Conservation (phyloP, 1,139 yeast genomes). For the Eremothecium cymbalariae region DNA sequence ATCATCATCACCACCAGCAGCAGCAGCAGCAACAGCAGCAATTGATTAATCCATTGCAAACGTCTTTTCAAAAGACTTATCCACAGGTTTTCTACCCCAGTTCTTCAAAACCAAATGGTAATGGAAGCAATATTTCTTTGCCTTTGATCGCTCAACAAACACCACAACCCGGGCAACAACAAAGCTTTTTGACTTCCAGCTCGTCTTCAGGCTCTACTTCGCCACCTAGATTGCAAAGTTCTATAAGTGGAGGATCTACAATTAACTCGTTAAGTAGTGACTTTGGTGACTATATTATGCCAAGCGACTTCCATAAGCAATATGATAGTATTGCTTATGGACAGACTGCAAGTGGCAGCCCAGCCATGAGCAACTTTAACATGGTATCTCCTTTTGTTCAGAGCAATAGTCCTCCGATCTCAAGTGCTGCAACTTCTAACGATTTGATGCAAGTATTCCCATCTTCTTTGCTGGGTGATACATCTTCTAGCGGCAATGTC, state of each 20-base stretch:
- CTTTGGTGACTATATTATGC: slow-evolving; percentile 13
- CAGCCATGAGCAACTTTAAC: slow-evolving; percentile 7
- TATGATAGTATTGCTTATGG: slow-evolving; percentile 8
- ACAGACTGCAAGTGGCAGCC: slow-evolving; percentile 8
- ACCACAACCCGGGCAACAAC: slow-evolving; percentile 9
- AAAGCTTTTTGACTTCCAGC: slow-evolving; percentile 14
- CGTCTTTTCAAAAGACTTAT: slow-evolving; percentile 12
- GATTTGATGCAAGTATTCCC: slow-evolving; percentile 11
- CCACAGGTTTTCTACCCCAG: slow-evolving; percentile 22
- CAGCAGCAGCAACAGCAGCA: slow-evolving; percentile 9
- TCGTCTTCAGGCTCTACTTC: slow-evolving; percentile 19
- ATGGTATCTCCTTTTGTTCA: slow-evolving; percentile 4
- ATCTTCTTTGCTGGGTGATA: slow-evolving; percentile 9
- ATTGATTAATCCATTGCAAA: slow-evolving; percentile 5
- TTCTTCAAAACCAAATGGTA: slow-evolving; percentile 12
- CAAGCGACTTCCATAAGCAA: slow-evolving; percentile 14
- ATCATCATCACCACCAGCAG: slow-evolving; percentile 6
- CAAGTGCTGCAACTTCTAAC: slow-evolving; percentile 6
- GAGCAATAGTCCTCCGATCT: slow-evolving; percentile 1
- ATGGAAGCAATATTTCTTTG: slow-evolving; percentile 13
- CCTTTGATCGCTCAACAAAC: slow-evolving; percentile 12
- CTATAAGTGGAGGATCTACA: slow-evolving; percentile 16
- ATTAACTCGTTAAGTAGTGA: slow-evolving; percentile 13
- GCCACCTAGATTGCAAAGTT: slow-evolving; percentile 15
- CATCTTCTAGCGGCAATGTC: neutral